phyloP scores from a whole-genome alignment of 2,329 filamentous ascomycete genomes.

The Cladophialophora bantiana region DNA sequence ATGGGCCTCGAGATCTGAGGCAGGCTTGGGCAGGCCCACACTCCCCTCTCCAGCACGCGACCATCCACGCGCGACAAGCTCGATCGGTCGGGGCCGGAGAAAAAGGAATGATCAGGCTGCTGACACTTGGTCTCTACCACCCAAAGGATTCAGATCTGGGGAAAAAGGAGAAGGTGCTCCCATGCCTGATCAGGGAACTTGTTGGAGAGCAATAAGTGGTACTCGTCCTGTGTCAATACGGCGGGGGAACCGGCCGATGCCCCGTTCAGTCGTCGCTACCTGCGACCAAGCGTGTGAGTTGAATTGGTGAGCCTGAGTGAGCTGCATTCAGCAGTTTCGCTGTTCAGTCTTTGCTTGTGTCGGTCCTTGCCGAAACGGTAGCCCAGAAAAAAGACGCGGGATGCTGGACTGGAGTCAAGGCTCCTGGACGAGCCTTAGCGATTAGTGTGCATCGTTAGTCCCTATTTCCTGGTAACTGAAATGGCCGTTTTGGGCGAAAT shows the following conservation, averaged over 20 bases:
- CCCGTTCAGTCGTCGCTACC: neutral
- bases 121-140: neutral
- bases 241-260: neutral
- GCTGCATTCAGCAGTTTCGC: neutral
- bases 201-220: neutral
- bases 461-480: neutral
- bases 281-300: neutral
- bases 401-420: conserved; percentile 9
- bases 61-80: neutral
- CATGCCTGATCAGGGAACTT: neutral
- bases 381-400: neutral
- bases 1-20: neutral
- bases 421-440: neutral
- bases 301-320: neutral
- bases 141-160: neutral
- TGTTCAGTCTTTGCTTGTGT: neutral
- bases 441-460: conserved; percentile 25
- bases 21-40: neutral
- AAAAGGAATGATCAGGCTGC: neutral
- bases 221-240: neutral
- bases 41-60: neutral
- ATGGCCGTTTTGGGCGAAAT: neutral
- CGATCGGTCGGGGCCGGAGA: neutral
- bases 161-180: neutral
- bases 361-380: conserved; percentile 3